These are phyloP conservation scores for Durusdinium trenchii DNA, from an alignment of 73 alveolate species.

Conservation along the genomic window DNA sequence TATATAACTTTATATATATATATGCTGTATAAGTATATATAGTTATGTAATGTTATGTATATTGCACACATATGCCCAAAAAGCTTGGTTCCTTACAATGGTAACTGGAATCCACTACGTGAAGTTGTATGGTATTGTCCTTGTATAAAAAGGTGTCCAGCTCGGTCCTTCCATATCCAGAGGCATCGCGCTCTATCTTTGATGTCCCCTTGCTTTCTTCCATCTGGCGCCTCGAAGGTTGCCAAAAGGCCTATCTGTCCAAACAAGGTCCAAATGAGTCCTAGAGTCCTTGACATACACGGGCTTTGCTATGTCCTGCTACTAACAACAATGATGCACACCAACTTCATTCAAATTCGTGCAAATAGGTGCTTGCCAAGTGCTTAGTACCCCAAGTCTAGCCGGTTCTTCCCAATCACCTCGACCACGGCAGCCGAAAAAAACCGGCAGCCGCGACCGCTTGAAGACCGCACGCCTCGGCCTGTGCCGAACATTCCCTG, in stretches of 20 bases:
- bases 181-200: neutral
- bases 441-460: neutral
- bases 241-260: neutral
- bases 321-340: neutral
- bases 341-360: neutral
- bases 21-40: too few relatives aligned
- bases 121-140: neutral
- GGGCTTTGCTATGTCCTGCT: neutral
- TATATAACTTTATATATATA: too few relatives aligned
- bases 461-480: conserved; percentile 7
- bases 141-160: neutral
- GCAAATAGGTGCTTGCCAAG: neutral
- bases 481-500: conserved; percentile 46
- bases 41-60: too few relatives aligned
- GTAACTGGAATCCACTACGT: too few relatives aligned
- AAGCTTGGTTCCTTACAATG: too few relatives aligned
- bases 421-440: neutral
- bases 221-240: neutral
- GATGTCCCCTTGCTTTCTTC: neutral
- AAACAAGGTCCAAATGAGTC: too few relatives aligned
- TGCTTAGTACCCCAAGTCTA: neutral
- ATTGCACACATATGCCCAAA: too few relatives aligned
- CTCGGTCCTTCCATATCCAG: neutral
- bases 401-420: too few relatives aligned
- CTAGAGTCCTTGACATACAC: too few relatives aligned